Conservation (phyloP, 768 basidiomycete species). For the Kwoniella shandongensis region DNA sequence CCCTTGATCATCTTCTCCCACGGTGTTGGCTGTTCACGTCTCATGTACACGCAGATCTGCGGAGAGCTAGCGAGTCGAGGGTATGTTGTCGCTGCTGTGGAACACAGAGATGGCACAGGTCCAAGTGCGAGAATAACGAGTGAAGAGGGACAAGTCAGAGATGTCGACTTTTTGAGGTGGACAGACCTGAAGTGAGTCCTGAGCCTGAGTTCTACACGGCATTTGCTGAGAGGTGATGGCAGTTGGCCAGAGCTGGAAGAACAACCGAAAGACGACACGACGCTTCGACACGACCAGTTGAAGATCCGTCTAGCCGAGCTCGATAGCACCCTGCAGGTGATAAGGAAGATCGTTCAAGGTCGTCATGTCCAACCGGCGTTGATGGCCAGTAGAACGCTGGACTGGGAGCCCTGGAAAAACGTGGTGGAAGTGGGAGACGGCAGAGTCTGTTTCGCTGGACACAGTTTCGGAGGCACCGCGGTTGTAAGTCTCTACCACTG, state of each 20-base stretch:
- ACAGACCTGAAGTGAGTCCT: conserved; percentile 25
- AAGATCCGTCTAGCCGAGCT: conserved; percentile 17
- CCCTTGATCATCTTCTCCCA: conserved; percentile 78
- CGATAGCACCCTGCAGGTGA: conserved; percentile 9
- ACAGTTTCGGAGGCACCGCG: conserved; percentile 22
- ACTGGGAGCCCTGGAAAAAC: conserved; percentile 12
- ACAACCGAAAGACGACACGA: conserved; percentile 22
- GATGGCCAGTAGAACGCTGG: conserved; percentile 19
- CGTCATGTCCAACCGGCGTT: not conserved
- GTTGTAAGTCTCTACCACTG: conserved; percentile 19
- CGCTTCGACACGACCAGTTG: conserved; percentile 21
- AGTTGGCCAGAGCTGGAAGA: conserved; percentile 21
- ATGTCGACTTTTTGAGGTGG: conserved; percentile 24
- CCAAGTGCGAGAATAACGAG: conserved; percentile 50
- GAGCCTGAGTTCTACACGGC: no score
- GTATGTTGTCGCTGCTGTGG: conserved; percentile 72
- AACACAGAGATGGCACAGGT: conserved; percentile 76
- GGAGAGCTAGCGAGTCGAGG: conserved; percentile 72
- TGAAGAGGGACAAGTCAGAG: conserved; percentile 18
- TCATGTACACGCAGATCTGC: conserved; percentile 69
- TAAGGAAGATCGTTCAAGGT: conserved; percentile 7
- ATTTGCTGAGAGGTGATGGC: no score
- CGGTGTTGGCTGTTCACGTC: conserved; percentile 71
- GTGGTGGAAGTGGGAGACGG: conserved; percentile 15
- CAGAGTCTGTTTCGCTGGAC: conserved; percentile 12